Evolutionary conservation across 768 basidiomycete species (phyloP).

Genomic region (Suillus luteus): DNA sequence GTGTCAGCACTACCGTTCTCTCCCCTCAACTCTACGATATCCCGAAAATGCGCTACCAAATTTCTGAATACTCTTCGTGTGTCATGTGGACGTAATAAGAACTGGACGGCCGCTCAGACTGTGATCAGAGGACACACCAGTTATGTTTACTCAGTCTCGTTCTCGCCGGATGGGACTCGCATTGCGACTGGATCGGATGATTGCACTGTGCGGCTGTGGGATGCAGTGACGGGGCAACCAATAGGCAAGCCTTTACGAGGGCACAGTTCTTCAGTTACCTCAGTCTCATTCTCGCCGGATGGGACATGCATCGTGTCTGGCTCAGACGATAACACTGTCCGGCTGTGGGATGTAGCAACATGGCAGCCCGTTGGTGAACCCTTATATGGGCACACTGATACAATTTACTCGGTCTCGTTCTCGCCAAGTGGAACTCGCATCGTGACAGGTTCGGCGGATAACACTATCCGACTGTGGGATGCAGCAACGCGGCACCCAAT

Average conservation of each 20-base stretch:
- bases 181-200: background rate
- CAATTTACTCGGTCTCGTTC: background rate
- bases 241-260: background rate
- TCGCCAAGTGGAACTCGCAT: background rate
- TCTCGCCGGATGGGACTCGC: background rate
- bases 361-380: background rate
- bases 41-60: background rate
- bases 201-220: background rate
- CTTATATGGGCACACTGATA: background rate
- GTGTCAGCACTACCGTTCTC: background rate
- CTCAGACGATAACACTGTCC: background rate
- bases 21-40: background rate
- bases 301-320: background rate
- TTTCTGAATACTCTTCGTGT: background rate
- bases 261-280: background rate
- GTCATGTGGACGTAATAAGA: background rate
- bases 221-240: background rate
- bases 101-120: background rate
- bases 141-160: background rate
- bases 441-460: background rate
- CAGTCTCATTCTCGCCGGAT: background rate
- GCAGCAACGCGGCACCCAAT: background rate
- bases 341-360: background rate
- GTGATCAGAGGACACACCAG: background rate
- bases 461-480: background rate